Evolutionary conservation across 257 asterid species (phyloP).

Genomic region (Salvia miltiorrhiza): DNA sequence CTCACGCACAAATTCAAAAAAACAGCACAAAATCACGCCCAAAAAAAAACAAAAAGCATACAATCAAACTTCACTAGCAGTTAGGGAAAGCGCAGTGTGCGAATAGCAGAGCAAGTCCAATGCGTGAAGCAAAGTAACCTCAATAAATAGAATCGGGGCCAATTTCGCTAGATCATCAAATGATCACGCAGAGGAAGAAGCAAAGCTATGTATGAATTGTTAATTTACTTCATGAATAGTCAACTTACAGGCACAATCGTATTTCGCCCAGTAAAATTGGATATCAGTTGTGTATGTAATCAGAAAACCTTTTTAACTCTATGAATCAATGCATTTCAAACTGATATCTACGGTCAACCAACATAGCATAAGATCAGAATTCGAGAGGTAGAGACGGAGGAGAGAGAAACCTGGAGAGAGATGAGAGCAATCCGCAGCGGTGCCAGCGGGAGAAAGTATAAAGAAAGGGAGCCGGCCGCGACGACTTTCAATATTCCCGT

Average conservation of each 20-base stretch:
- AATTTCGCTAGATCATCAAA: neutral
- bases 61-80: neutral
- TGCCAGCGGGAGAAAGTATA: neutral
- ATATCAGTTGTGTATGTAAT: neutral
- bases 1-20: neutral
- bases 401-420: slow-evolving; percentile 16
- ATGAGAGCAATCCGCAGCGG: slow-evolving; percentile 7
- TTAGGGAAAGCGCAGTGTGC: neutral
- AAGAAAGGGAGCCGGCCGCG: neutral
- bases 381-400: neutral
- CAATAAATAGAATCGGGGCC: neutral
- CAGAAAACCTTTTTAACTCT: neutral
- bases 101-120: neutral
- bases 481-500: neutral
- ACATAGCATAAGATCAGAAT: neutral
- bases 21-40: neutral
- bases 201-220: neutral
- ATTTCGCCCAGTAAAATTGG: neutral
- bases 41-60: neutral
- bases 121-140: neutral
- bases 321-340: neutral
- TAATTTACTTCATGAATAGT: neutral
- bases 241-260: neutral
- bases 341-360: neutral
- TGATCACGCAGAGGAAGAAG: neutral